These are phyloP conservation scores for Pyropia yezoensis DNA, from an alignment of 23 red algal genomes.

Conservation along the genomic window DNA sequence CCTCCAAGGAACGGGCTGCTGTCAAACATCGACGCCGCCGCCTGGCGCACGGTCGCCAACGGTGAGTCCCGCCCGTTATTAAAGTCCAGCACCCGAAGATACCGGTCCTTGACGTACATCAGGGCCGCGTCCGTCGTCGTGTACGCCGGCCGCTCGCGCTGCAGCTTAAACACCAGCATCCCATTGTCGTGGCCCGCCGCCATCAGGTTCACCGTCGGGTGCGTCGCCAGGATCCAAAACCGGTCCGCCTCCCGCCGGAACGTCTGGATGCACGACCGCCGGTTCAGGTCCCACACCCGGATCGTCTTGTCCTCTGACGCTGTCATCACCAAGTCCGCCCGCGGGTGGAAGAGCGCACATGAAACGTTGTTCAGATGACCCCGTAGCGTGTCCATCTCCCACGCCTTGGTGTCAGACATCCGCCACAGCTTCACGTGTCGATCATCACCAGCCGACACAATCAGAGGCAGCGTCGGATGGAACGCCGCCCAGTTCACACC, in stretches of 20 bases:
- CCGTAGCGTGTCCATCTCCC: constrained; percentile 94
- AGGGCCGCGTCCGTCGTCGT: constrained; percentile 40
- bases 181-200: constrained; percentile 97
- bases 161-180: constrained; percentile 91
- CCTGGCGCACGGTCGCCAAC: constrained; percentile 57
- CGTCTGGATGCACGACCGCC: constrained; percentile 77
- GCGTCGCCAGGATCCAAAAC: constrained; percentile 97
- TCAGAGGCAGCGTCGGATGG: constrained; percentile 91
- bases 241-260: constrained; percentile 89
- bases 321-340: constrained; percentile 77
- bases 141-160: constrained; percentile 91
- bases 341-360: constrained; percentile 95
- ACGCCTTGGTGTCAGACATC: constrained; percentile 84
- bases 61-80: constrained; percentile 90
- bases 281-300: constrained; percentile 95
- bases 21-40: constrained; percentile 60
- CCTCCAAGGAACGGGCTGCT: constrained; percentile 6
- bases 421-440: constrained; percentile 96
- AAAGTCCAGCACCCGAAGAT: constrained; percentile 80
- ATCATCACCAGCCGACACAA: constrained; percentile 92
- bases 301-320: constrained; percentile 96
- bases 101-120: constrained; percentile 83
- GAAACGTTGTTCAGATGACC: constrained; percentile 99
- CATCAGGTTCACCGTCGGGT: constrained; percentile 80
- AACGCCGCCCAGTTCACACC: constrained; percentile 99